phyloP scores from a whole-genome alignment of 2,329 filamentous ascomycete genomes.

The Nigrospora osmanthi region DNA sequence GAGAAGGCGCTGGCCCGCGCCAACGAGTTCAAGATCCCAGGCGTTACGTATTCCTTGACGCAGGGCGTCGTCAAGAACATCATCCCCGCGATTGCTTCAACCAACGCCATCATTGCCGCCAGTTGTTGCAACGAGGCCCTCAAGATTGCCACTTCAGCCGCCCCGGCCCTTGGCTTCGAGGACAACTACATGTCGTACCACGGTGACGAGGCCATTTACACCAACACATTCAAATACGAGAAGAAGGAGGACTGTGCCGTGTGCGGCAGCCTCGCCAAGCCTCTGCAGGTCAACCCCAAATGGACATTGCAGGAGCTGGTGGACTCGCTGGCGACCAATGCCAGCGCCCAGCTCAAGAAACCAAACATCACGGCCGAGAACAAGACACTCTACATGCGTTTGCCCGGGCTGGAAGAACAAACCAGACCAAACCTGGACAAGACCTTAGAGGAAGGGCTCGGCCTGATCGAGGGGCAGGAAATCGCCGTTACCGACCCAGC shows the following conservation, averaged over 20 bases:
- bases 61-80: conserved; percentile 99
- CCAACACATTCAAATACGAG: conserved; percentile 92
- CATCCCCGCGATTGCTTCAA: conserved; percentile 95
- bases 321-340: conserved; percentile 71
- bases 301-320: conserved; percentile 77
- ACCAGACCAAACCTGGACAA: conserved; percentile 76
- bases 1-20: conserved; percentile 75
- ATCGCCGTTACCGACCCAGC: conserved; percentile 90
- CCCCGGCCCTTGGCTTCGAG: conserved; percentile 69
- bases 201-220: conserved; percentile 91
- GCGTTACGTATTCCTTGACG: conserved; percentile 90
- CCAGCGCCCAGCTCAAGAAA: conserved; percentile 90
- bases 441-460: conserved; percentile 63
- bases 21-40: conserved; percentile 79
- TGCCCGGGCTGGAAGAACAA: conserved; percentile 70
- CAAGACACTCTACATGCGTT: conserved; percentile 86
- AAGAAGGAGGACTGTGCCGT: conserved; percentile 93
- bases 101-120: conserved; percentile 92
- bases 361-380: conserved; percentile 73
- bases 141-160: conserved; percentile 80
- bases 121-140: conserved; percentile 95
- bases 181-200: conserved; percentile 99
- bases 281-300: conserved; percentile 62
- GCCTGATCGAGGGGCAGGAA: conserved; percentile 71
- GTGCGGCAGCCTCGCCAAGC: conserved; percentile 75